phyloP scores from a whole-genome alignment of 495 filamentous ascomycete species.

The Penicillium lagena region DNA sequence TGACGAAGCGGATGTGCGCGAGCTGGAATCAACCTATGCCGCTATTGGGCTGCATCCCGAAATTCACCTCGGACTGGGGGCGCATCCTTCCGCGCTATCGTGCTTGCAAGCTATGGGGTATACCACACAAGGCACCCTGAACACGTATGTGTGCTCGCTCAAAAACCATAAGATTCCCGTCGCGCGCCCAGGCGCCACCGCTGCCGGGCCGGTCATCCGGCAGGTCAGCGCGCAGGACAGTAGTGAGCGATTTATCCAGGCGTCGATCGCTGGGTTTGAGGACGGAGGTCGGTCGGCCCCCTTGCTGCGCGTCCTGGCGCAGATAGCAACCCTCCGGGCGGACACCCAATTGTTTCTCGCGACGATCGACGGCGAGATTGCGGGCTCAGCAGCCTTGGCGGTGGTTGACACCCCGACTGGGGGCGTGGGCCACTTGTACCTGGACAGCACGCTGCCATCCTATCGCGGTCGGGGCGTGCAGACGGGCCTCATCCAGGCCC shows the following conservation, averaged over 20 bases:
- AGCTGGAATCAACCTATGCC: constrained; percentile 5
- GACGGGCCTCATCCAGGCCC: constrained; percentile 6
- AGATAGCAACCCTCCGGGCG: constrained; percentile 4
- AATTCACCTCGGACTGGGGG: constrained; percentile 9
- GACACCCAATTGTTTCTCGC: constrained; percentile 15
- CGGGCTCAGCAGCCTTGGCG: constrained; percentile 14
- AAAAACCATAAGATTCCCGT: not conserved
- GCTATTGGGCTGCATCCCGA: constrained; percentile 2
- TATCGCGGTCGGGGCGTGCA: constrained; percentile 15
- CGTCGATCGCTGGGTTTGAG: constrained; percentile 9
- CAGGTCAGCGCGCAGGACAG: too few species aligned
- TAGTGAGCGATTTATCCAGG: constrained; percentile 3
- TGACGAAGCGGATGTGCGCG: not conserved
- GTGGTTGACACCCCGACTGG: constrained; percentile 8
- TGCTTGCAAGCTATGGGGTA: constrained; percentile 3
- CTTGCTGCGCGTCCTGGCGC: constrained; percentile 7
- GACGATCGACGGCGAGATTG: constrained; percentile 6
- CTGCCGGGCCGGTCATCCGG: not conserved
- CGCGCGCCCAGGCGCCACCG: not conserved
- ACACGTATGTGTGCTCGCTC: constrained; percentile 4
- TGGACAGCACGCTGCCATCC: constrained; percentile 13
- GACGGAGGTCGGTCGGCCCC: constrained; percentile 4
- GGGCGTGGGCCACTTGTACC: constrained; percentile 12
- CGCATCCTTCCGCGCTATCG: not conserved
- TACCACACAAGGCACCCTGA: constrained; percentile 1